phyloP scores from a whole-genome alignment of 257 asterid species.

The Solanum corneliomulleri region DNA sequence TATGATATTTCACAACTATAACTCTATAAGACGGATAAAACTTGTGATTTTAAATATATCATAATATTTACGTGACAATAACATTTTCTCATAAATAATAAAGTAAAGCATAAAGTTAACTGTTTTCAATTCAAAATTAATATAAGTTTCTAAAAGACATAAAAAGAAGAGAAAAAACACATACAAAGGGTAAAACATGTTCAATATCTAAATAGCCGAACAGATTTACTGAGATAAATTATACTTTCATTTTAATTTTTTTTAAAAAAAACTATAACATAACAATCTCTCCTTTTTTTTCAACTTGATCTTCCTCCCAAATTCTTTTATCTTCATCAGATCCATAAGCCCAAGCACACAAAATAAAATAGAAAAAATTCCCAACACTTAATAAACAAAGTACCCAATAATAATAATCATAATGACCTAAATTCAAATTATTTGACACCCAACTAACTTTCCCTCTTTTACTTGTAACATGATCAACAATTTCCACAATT shows the following conservation, averaged over 20 bases:
- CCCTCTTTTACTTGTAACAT: slow-evolving; percentile 24
- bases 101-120: background rate
- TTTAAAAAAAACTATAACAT: background rate
- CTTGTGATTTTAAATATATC: background rate
- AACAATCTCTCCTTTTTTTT: background rate
- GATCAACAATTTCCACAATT: slow-evolving; percentile 23
- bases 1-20: background rate
- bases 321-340: slow-evolving; percentile 12
- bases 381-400: slow-evolving; percentile 20
- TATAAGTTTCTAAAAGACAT: background rate
- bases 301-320: slow-evolving; percentile 20
- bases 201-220: rapidly evolving
- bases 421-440: slow-evolving; percentile 55
- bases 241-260: background rate
- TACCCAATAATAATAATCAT: slow-evolving; percentile 66
- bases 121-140: background rate
- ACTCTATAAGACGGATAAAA: background rate
- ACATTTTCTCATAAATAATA: background rate
- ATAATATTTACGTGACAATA: background rate
- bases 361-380: slow-evolving; percentile 33
- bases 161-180: background rate
- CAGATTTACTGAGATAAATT: background rate
- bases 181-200: background rate
- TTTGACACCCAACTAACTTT: slow-evolving; percentile 45
- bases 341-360: slow-evolving; percentile 19